Base-by-base conservation (phyloP, 2,329 filamentous ascomycete species). In the Aspergillus tanneri region DNA sequence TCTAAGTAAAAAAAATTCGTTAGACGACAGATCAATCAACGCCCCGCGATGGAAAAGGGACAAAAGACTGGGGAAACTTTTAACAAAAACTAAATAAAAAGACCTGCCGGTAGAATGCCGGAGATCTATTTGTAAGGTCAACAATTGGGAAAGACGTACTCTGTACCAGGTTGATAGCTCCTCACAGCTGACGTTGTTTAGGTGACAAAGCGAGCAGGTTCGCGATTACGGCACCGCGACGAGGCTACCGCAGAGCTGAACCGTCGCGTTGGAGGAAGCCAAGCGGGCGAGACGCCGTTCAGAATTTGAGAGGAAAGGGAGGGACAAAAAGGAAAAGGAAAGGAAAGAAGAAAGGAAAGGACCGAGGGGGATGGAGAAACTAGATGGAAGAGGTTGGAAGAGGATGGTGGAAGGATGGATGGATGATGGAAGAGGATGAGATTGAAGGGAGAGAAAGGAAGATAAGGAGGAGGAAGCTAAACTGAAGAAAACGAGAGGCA, bases 331-430 rank as follows among this genome's bases (percentile, higher is more conserved):
- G 28, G n/a, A 12, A 12, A 32, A 32, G 12, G 28, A 12, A 34
- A 34, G 30, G 30, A 34, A 14, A 34, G 30, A 11, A 19, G 14
- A 34, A 19, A 19, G 14, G 30, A 34, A 18, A 34, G 6, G 30
- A n/a, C n/a, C n/a, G n/a, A 12, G 12, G 16, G 16, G 12, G 28
- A 12, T 16, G 19, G 30, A 18, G 19, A 14, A 34, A 18, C 6
- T 10, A 14, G 19, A 19, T 10, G 14, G 30, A 34, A 18, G 19
- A 6, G 30, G 12, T 19, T 18, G 14, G 43, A 22, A 43, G 35
- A 40, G 14, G 35, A 47, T 21, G 35, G n/a, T 16, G 24, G 43
- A 46, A 36, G 7, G 38, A 21, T n/a, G 25, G 41, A 27, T 36
- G 24, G 35, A 22, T 41, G 24, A 18, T 45, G 12, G 34, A 43